A percentile compares a stretch with the other conserved stretches of the same genome.
Evolutionary conservation across 1,284 basidiomycete genomes (phyloP).

Genomic region (Fomitopsis palustris): DNA sequence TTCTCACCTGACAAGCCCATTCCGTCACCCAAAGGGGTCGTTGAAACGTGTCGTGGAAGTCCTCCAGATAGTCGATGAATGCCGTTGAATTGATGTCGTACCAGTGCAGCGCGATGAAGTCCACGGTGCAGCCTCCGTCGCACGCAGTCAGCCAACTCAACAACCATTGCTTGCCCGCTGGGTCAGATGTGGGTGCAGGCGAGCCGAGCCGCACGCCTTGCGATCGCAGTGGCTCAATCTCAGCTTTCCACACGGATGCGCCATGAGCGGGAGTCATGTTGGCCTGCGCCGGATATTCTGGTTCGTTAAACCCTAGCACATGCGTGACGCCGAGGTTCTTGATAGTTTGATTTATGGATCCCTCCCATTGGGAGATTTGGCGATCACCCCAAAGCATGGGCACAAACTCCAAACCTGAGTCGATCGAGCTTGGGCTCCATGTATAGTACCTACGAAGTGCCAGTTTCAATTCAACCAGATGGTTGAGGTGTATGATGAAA

Average conservation of each 20-base stretch:
- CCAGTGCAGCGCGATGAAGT: conserved; percentile 41
- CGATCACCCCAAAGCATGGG: conserved; percentile 35
- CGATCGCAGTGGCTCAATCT: conserved; percentile 31
- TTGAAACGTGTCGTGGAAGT: conserved; percentile 38
- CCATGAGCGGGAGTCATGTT: conserved; percentile 30
- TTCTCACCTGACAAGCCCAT: conserved; percentile 32
- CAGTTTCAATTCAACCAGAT: background rate
- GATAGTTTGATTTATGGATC: conserved; percentile 30
- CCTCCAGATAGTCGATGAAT: conserved; percentile 36
- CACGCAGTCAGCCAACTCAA: conserved; percentile 37
- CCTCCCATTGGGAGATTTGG: conserved; percentile 27
- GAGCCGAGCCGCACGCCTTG: conserved; percentile 36
- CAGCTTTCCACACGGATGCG: conserved; percentile 30
- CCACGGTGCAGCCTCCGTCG: conserved; percentile 36
- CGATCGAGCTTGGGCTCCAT: conserved; percentile 24
- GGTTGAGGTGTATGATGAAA: background rate
- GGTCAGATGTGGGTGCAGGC: conserved; percentile 39
- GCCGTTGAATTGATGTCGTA: conserved; percentile 38
- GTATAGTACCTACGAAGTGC: conserved; percentile 34
- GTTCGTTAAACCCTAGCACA: conserved; percentile 36
- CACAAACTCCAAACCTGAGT: conserved; percentile 30
- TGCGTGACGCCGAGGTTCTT: conserved; percentile 19
- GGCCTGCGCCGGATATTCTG: conserved; percentile 30
- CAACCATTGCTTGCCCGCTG: conserved; percentile 38
- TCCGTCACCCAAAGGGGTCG: conserved; percentile 45